A percentile compares a stretch with the other conserved stretches of the same genome.
Evolutionary conservation across 139 green algal genomes (phyloP).

Genomic region (Microglena sp.): DNA sequence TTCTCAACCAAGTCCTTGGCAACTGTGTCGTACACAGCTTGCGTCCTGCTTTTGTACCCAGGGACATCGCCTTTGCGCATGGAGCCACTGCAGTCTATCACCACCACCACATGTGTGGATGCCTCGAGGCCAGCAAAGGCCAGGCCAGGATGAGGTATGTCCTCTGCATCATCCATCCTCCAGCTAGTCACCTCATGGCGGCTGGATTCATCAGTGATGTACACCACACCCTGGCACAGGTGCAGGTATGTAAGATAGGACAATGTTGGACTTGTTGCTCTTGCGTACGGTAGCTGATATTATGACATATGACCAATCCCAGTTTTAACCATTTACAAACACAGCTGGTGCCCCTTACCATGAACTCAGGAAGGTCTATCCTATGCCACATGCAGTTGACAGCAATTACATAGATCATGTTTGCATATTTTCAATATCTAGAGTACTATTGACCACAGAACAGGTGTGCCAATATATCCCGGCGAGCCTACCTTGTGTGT

Average conservation of each 20-base stretch:
- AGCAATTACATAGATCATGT: too few relatives aligned
- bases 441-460: too few relatives aligned
- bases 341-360: too few relatives aligned
- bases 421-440: too few relatives aligned
- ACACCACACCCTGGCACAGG: constrained; percentile 17
- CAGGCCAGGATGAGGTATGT: not conserved
- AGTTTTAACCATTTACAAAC: too few relatives aligned
- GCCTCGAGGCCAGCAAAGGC: not conserved
- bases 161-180: not conserved
- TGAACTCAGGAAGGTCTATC: too few relatives aligned
- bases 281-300: too few relatives aligned
- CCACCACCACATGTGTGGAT: constrained; percentile 21
- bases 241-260: not conserved
- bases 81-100: constrained; percentile 27
- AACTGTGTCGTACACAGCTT: constrained; percentile 27
- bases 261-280: too few relatives aligned
- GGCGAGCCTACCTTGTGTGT: constrained; percentile 11
- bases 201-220: constrained; percentile 29
- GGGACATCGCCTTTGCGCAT: constrained; percentile 32
- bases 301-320: too few relatives aligned
- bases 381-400: too few relatives aligned
- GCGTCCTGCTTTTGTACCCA: constrained; percentile 11
- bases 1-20: constrained; percentile 18
- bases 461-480: too few relatives aligned
- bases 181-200: constrained; percentile 35